Evolutionary conservation across 495 filamentous ascomycete genomes (phyloP), one percentile per base, ranked within the genome.

Genomic region (Terfezia boudieri): DNA sequence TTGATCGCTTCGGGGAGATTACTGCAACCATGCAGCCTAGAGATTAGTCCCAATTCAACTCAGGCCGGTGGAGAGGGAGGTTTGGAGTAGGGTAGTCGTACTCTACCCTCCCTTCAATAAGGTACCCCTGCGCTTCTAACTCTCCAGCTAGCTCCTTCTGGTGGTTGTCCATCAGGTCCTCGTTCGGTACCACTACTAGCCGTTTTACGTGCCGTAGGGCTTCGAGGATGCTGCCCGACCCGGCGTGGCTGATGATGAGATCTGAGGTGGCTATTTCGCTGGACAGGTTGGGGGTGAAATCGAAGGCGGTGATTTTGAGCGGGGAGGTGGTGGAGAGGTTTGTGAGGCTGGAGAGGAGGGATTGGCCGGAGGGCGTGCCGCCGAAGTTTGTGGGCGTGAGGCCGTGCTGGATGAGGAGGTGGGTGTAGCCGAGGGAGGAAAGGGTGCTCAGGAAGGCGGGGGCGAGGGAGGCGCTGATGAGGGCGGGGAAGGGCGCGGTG

Each of bases 171-270:
- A 94, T 78, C 5, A 98, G 74, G 2, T 71, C 69, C 8, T 76
- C 69, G 66, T 98, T 98, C 8, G 87, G 85, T 22, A 98, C 88
- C 4, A 92, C 84, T 49, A 96, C 76, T 35, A 94, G 65, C 6
- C 81, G 77, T 0, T 83, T 71, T 16, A 73, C 71, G 51, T 69
- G 56, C 36, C 86, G 75, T 35, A 92, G 71, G 0, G 79, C 86
- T 64, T 83, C 86, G 1, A 94, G 71, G 23, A 96, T 84, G n/a
- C 83, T 83, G 12, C 90, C 90, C 22, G 87, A 85, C 88, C 89
- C 90, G 56, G 85, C 89, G 71, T 98, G 90, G 50, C 78, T 82
- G 55, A 98, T 81, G 26, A 95, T 75, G n/a, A 89, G 67, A 4
- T 81, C 80, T 9, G 78, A 72, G 0, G 59, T 56, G 0, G 61